A percentile compares a stretch with the other conserved stretches of the same genome.
phyloP scores from a whole-genome alignment of 805 yeast species.

The Saccharomycopsis amapae region DNA sequence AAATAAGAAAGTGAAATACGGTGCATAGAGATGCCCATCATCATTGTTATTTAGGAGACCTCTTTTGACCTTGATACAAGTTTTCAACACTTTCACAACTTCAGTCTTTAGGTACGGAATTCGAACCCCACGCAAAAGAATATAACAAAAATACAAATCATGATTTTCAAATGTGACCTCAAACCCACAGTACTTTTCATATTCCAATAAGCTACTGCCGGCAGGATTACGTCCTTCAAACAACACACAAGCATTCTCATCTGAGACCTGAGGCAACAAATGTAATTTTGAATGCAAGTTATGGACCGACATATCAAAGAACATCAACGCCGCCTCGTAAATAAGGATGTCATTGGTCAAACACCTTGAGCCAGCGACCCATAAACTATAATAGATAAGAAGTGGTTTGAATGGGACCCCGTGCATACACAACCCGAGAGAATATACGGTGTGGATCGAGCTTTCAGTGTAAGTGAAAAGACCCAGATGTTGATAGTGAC shows the following conservation, averaged over 20 bases:
- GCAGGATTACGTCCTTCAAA: neutral
- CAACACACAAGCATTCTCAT: neutral
- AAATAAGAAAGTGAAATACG: neutral
- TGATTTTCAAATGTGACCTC: neutral
- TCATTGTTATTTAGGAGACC: neutral
- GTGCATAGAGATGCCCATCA: neutral
- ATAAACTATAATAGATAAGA: neutral
- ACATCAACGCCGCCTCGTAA: conserved; percentile 1
- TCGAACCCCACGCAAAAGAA: neutral
- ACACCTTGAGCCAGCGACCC: neutral
- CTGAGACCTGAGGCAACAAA: neutral
- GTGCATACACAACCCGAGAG: neutral
- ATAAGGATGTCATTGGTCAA: neutral
- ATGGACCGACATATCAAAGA: neutral
- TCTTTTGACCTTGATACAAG: neutral
- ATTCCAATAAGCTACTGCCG: neutral
- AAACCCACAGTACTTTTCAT: neutral
- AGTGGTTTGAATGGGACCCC: neutral
- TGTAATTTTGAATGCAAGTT: neutral
- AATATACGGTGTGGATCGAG: neutral
- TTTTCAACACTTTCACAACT: neutral
- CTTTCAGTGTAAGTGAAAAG: neutral
- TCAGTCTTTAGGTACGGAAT: conserved; percentile 6
- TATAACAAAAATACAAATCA: conserved; percentile 4
- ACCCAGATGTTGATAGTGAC: neutral